Base-by-base conservation (phyloP, 768 basidiomycete species). In the Rickenella mellea region DNA sequence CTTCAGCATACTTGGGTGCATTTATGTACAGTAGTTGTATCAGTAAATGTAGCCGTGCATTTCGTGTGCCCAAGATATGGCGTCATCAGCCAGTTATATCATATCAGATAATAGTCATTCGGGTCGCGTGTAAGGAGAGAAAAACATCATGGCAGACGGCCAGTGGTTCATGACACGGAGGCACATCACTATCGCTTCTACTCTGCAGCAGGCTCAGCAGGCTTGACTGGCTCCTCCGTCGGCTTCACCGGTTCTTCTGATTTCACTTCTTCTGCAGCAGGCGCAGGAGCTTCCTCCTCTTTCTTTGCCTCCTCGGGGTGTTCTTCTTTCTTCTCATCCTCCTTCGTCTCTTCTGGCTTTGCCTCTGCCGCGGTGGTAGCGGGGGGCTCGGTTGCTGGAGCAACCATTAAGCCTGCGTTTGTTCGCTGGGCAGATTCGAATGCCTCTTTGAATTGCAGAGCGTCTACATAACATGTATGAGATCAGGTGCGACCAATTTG, bases 361-460 rank as follows among this genome's bases (percentile, higher is more conserved):
- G 50, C 52, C 37, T 57, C 54, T 9, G 50, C 51, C 25, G 47
- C 45, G 40, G 54, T 47, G 20, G 48, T 36, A 36, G 33, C 53
- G 20, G 60, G 50, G 12, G 55, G 54, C 20, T 56, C 47, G 17
- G 38, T 40, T 35, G 52, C 47, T 29, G 46, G 47, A 45, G 51
- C 52, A 37, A 55, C 45, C 22, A 50, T 27, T n/a, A 76, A 56
- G 15, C 57, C 63, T 21, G 73, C 64, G 54, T 92, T 93, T 48
- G 57, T 71, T 59, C 70, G 72, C 67, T 87, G 88, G 42, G 84
- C 92, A 5, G 74, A 66, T 64, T 96, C 90, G 61, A 98, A 99
- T 40, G 77, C 83, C 28, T 66, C 62, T 73, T 94, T 96, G 73
- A 98, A 99, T 44, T 83, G 71, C 49, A 61, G 74, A 40, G 96